A percentile compares a stretch with the other conserved stretches of the same genome.
Evolutionary conservation across 768 basidiomycete species (phyloP).

Genomic region (Hortiboletus campestris): DNA sequence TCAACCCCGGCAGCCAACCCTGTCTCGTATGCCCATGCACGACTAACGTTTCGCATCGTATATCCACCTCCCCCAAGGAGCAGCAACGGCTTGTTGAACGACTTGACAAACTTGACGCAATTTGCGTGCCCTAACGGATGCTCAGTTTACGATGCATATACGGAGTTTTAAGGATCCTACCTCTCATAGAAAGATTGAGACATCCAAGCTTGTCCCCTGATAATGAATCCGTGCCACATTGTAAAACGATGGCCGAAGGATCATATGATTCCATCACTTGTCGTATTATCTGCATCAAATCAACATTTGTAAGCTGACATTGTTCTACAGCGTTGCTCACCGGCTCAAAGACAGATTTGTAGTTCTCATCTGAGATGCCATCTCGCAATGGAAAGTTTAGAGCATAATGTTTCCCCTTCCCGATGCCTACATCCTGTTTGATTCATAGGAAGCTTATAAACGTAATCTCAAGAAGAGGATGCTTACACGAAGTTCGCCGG

Average conservation of each 20-base stretch:
- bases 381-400: constrained; percentile 94
- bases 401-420: constrained; percentile 92
- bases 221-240: constrained; percentile 96
- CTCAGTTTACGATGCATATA: background rate
- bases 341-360: constrained; percentile 93
- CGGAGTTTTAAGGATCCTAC: constrained; percentile 33
- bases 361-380: constrained; percentile 93
- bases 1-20: constrained; percentile 98
- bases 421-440: constrained; percentile 81
- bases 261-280: constrained; percentile 94
- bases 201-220: constrained; percentile 96
- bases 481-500: constrained; percentile 88
- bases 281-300: constrained; percentile 69
- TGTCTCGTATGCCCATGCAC: constrained; percentile 98
- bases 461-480: background rate
- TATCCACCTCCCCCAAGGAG: constrained; percentile 97
- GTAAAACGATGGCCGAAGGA: constrained; percentile 92
- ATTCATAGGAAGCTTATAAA: constrained; percentile 10
- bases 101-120: constrained; percentile 96
- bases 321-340: constrained; percentile 44
- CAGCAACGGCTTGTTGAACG: constrained; percentile 90
- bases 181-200: constrained; percentile 95
- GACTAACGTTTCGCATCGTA: constrained; percentile 96
- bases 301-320: background rate
- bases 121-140: constrained; percentile 78